phyloP scores from a whole-genome alignment of 208 protist genomes.

The Herpetomonas samuelpessoai region DNA sequence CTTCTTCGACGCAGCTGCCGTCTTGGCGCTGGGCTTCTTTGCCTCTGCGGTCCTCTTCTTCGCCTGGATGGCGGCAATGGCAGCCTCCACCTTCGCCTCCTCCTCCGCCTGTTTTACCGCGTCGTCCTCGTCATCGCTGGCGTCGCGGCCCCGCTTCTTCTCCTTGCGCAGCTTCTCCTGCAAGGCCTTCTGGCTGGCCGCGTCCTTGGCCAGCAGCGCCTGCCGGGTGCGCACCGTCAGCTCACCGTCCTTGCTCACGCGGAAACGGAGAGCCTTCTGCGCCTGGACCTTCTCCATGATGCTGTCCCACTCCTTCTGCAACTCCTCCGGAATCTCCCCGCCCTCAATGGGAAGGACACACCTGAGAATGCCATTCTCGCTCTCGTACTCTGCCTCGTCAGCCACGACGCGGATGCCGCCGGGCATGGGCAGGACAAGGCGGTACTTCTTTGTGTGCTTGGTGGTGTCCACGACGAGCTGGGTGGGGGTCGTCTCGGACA shows the following conservation, averaged over 20 bases:
- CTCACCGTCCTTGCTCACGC: slow-evolving; percentile 60
- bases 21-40: slow-evolving; percentile 5
- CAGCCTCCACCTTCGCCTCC: slow-evolving; percentile 5
- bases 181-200: slow-evolving; percentile 17
- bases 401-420: slow-evolving; percentile 51
- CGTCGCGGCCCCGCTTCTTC: slow-evolving; percentile 18
- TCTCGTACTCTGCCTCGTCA: slow-evolving; percentile 46
- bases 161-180: slow-evolving; percentile 11
- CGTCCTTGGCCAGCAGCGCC: slow-evolving; percentile 50
- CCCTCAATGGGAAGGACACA: slow-evolving; percentile 69
- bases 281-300: slow-evolving; percentile 52
- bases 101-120: slow-evolving; percentile 6
- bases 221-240: slow-evolving; percentile 72
- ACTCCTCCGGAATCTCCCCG: slow-evolving; percentile 40
- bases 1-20: slow-evolving; percentile 6
- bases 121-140: slow-evolving; percentile 9
- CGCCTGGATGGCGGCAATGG: neutral
- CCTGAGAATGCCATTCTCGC: slow-evolving; percentile 54
- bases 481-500: slow-evolving; percentile 49
- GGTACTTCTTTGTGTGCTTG: slow-evolving; percentile 78
- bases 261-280: slow-evolving; percentile 75
- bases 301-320: slow-evolving; percentile 44
- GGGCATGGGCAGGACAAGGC: slow-evolving; percentile 73
- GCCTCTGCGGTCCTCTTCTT: slow-evolving; percentile 1
- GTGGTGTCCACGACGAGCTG: slow-evolving; percentile 74